Conservation (phyloP, 352 stramenopile species). For the Pythium biforme region DNA sequence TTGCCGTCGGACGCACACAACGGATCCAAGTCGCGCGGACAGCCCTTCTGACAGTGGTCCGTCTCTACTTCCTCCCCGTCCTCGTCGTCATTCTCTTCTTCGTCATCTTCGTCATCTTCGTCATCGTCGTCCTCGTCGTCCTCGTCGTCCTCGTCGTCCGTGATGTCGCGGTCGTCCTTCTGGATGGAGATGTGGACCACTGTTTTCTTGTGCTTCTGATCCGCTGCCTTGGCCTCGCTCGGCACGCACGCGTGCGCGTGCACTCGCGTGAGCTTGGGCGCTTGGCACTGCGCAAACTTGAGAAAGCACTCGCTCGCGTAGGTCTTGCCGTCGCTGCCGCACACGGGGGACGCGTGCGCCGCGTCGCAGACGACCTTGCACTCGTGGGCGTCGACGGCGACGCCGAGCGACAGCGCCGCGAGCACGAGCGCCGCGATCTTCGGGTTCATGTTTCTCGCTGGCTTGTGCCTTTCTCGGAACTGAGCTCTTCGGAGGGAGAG, state of each 20-base stretch:
- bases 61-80: not conserved
- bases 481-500: constrained; percentile 1
- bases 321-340: constrained; percentile 36
- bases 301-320: constrained; percentile 31
- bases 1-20: constrained; percentile 28
- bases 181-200: constrained; percentile 18
- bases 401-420: not conserved
- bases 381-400: constrained; percentile 17
- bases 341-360: constrained; percentile 25
- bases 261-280: constrained; percentile 15
- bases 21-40: constrained; percentile 15
- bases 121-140: constrained; percentile 11
- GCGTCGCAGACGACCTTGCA: constrained; percentile 27
- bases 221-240: not conserved
- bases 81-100: constrained; percentile 9
- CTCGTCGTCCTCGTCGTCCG: constrained; percentile 11
- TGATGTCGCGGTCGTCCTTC: constrained; percentile 1
- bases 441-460: not conserved
- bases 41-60: constrained; percentile 24
- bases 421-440: constrained; percentile 14
- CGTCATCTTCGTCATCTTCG: not conserved
- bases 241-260: constrained; percentile 8
- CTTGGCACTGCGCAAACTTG: constrained; percentile 24
- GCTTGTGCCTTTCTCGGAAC: not conserved
- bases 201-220: constrained; percentile 3